phyloP scores from a whole-genome alignment of 2,329 filamentous ascomycete species.

The Alternaria longipes region DNA sequence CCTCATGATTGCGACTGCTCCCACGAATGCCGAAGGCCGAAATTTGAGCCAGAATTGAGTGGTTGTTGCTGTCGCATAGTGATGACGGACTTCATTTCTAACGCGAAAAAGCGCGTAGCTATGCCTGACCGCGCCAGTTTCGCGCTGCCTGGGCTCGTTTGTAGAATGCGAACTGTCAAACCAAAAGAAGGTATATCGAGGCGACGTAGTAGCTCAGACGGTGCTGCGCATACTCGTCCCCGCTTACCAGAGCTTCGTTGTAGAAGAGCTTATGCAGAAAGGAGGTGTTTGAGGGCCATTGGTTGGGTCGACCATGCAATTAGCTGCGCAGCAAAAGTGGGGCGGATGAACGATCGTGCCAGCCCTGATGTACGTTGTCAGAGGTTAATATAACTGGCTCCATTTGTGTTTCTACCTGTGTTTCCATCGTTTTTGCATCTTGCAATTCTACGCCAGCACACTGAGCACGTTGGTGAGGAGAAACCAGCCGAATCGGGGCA shows the following conservation, averaged over 20 bases:
- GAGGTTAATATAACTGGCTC: neutral
- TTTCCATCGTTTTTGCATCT: no score
- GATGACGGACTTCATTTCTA: neutral
- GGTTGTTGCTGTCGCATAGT: neutral
- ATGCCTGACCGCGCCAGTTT: neutral
- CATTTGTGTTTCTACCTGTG: neutral
- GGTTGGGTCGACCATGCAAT: neutral
- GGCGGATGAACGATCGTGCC: neutral
- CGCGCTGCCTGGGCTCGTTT: neutral
- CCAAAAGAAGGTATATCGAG: neutral
- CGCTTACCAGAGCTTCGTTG: neutral
- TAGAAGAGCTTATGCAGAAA: neutral
- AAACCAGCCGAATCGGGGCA: neutral
- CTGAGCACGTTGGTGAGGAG: neutral
- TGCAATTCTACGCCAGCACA: neutral
- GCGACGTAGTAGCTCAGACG: conserved; percentile 9
- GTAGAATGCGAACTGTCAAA: conserved; percentile 8
- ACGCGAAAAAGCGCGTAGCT: neutral
- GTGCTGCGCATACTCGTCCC: neutral
- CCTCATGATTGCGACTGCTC: neutral
- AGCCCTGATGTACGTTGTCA: neutral
- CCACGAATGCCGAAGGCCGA: no score
- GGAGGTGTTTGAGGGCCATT: neutral
- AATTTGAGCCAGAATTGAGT: neutral
- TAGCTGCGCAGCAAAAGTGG: conserved; percentile 2